phyloP scores from a whole-genome alignment of 1,139 yeast species.

The Arxiozyma heterogenica region DNA sequence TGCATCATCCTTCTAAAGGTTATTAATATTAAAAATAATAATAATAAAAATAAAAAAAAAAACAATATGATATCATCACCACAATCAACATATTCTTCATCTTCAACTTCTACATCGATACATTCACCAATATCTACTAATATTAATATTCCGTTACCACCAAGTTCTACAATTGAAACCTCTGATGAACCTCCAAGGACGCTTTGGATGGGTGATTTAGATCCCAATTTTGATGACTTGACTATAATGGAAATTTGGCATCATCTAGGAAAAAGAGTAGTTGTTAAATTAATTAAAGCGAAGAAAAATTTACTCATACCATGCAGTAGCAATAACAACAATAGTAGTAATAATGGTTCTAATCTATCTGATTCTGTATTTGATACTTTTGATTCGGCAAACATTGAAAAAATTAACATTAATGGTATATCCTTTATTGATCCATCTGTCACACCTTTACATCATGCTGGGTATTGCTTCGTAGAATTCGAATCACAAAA shows the following conservation, averaged over 20 bases:
- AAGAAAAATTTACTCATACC: conserved; percentile 32
- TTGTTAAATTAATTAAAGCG: conserved; percentile 54
- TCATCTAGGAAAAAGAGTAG: conserved; percentile 39
- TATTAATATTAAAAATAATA: too few relatives aligned
- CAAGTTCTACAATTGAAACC: conserved; percentile 24
- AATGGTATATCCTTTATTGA: conserved; percentile 30
- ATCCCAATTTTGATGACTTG: conserved; percentile 74
- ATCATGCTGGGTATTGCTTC: conserved; percentile 76
- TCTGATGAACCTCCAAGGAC: conserved; percentile 42
- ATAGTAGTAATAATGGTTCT: background rate
- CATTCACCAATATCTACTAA: background rate
- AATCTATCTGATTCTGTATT: background rate
- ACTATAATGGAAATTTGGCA: conserved; percentile 63
- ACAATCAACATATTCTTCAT: background rate
- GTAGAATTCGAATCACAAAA: conserved; percentile 64
- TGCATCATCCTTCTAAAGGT: background rate
- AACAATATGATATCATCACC: background rate
- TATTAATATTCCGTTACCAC: conserved; percentile 37
- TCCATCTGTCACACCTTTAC: conserved; percentile 30
- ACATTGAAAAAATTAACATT: conserved; percentile 20
- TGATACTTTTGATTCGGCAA: conserved; percentile 1
- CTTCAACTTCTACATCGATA: background rate
- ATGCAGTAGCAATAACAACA: conserved; percentile 18
- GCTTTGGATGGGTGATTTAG: conserved; percentile 94
- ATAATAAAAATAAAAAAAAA: background rate